Evolutionary conservation across 2,329 filamentous ascomycete genomes (phyloP).

Genomic region (Fusarium tricinctum): DNA sequence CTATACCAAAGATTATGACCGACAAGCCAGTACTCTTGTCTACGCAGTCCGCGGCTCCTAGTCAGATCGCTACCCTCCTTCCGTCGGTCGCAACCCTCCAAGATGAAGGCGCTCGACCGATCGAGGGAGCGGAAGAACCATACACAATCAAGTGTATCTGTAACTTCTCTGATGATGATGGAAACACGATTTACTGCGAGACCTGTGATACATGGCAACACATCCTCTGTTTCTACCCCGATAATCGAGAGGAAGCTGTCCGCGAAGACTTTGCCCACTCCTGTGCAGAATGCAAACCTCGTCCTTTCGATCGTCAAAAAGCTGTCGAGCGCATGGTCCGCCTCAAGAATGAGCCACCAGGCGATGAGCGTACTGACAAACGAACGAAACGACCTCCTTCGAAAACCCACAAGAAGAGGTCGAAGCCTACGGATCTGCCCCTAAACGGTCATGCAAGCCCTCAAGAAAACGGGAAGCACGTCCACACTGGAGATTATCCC

Average conservation of each 20-base stretch:
- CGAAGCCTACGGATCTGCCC: constrained; percentile 77
- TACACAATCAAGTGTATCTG: constrained; percentile 99
- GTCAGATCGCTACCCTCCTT: constrained; percentile 63
- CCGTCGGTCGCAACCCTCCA: constrained; percentile 52
- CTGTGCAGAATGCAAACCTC: constrained; percentile 89
- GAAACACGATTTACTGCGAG: constrained; percentile 97
- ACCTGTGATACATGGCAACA: constrained; percentile 98
- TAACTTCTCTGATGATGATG: constrained; percentile 92
- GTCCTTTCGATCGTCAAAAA: constrained; percentile 78
- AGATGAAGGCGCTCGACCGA: constrained; percentile 61
- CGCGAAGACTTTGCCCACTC: constrained; percentile 82
- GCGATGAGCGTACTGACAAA: constrained; percentile 72
- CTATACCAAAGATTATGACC: constrained; percentile 71
- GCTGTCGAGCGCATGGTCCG: constrained; percentile 80
- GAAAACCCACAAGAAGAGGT: constrained; percentile 91
- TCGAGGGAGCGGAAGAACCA: constrained; percentile 74
- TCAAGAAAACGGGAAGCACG: constrained; percentile 67
- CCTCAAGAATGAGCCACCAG: constrained; percentile 60
- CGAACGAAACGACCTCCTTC: constrained; percentile 80
- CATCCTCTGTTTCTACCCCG: constrained; percentile 92
- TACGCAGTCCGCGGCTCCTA: constrained; percentile 69
- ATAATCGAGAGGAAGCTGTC: constrained; percentile 79
- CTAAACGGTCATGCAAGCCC: constrained; percentile 76
- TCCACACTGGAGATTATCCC: constrained; percentile 60
- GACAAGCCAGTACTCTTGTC: constrained; percentile 68